Conservation (phyloP, 129 eudicot genomes). For the Flaveria robusta region DNA sequence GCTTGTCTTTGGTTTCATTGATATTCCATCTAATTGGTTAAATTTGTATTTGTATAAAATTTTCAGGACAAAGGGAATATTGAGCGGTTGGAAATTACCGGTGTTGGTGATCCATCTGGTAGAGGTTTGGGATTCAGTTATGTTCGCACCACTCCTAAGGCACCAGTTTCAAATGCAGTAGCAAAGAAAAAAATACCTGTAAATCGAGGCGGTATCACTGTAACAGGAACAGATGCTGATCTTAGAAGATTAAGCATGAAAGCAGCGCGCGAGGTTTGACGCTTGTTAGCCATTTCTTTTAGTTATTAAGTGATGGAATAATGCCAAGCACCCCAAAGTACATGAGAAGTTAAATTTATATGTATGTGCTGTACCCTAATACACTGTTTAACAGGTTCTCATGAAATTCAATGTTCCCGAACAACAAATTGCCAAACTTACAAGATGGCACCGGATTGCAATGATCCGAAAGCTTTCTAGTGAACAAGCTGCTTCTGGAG, state of each 20-base stretch:
- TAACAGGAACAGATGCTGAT: conserved; percentile 98
- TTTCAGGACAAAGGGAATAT: conserved; percentile 86
- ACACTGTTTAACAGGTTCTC: conserved; percentile 59
- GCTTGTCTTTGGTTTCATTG: conserved; percentile 6
- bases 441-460: conserved; percentile 98
- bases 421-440: conserved; percentile 79
- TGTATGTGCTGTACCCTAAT: neutral
- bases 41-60: neutral
- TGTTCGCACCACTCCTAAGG: conserved; percentile 85
- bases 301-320: neutral
- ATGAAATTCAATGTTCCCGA: conserved; percentile 88
- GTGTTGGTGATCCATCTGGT: conserved; percentile 99
- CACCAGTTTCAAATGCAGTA: conserved; percentile 74
- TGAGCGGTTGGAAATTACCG: conserved; percentile 92
- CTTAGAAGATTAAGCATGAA: conserved; percentile 97
- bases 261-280: conserved; percentile 86
- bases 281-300: neutral
- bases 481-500: conserved; percentile 98
- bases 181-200: conserved; percentile 76
- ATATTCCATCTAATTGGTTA: neutral
- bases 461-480: conserved; percentile 95
- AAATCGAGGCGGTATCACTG: conserved; percentile 72
- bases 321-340: neutral
- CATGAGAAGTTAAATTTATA: neutral
- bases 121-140: conserved; percentile 96